Evolutionary conservation across 495 filamentous ascomycete species (phyloP), one percentile per base, ranked within the genome.

Genomic region (Xylaria grammica): DNA sequence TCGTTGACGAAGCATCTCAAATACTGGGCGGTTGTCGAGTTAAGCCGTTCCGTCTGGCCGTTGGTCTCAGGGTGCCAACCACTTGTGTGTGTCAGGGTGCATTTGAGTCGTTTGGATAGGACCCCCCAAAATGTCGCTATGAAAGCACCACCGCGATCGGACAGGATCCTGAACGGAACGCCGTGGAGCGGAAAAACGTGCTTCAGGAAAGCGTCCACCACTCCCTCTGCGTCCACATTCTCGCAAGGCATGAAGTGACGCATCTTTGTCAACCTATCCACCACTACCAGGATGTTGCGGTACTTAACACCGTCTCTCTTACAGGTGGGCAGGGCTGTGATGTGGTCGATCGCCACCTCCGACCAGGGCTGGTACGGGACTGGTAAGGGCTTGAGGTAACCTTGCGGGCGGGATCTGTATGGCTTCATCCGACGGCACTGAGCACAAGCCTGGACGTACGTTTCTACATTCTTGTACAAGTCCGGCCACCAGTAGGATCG

Each of bases 181-280:
- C 17, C 17, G 17, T 45, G 17, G 17, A 45, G 42, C 17, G 4
- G 4, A 19, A 45, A 45, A 19, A 45, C 17, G 17, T 45, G 17
- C 11, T 45, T 19, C 4, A 45, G 4, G 17, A 45, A 45, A 13
- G n/a, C n/a, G 11, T 45, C 4, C 3, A 19, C 42, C 17, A 45
- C 4, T 6, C 4, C 17, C 97, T 99, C 79, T 95, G 92, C 79
- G 84, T 82, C 40, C 78, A 90, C 67, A 92, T 97, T 74, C 85
- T 85, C 4, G 17, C 17, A 45, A 26, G 48, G 48, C 4, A 51
- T 51, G 17, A 51, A 51, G 22, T 86, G 87, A 64, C 89, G 87
- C 8, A 90, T 94, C 62, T 90, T 94, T 66, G 93, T 94, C 82
- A 94, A 94, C 72, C 80, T 94, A 19, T 91, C 91, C 22, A 91